Evolutionary conservation across 805 yeast species (phyloP).

Genomic region (Candida multigemmis): DNA sequence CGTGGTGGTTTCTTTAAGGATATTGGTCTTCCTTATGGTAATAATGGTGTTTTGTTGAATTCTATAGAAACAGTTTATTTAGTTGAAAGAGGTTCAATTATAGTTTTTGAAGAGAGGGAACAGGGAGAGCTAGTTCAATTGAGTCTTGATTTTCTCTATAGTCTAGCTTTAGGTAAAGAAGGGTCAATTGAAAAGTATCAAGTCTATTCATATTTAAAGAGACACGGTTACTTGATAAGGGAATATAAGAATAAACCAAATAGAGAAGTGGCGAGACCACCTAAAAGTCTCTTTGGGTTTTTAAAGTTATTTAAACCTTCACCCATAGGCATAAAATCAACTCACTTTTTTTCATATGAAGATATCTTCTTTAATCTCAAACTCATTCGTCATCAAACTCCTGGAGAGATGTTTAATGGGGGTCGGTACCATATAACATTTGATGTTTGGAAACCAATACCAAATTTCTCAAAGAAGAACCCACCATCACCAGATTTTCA

Average conservation of each 20-base stretch:
- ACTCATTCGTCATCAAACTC: slow-evolving; percentile 3
- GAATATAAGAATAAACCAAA: slow-evolving; percentile 5
- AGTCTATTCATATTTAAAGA: slow-evolving; percentile 65
- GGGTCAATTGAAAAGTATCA: slow-evolving; percentile 46
- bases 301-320: no score
- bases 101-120: slow-evolving; percentile 15
- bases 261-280: neutral
- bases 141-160: slow-evolving; percentile 57
- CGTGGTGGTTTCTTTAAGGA: slow-evolving; percentile 68
- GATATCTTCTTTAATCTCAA: slow-evolving; percentile 3
- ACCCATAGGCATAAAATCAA: no score
- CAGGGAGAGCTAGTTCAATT: slow-evolving; percentile 29
- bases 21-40: slow-evolving; percentile 47
- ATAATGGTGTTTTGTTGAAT: slow-evolving; percentile 36
- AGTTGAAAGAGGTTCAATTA: slow-evolving; percentile 63
- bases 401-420: slow-evolving; percentile 5
- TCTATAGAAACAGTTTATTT: slow-evolving; percentile 70
- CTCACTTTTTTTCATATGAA: slow-evolving; percentile 13
- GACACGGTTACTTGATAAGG: slow-evolving; percentile 67
- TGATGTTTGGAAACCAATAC: slow-evolving; percentile 79
- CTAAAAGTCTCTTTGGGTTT: no score
- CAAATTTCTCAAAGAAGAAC: slow-evolving; percentile 55
- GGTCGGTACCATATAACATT: slow-evolving; percentile 31
- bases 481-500: slow-evolving; percentile 76
- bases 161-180: slow-evolving; percentile 31